Evolutionary conservation across 768 basidiomycete genomes (phyloP).

Genomic region (Suillus discolor): DNA sequence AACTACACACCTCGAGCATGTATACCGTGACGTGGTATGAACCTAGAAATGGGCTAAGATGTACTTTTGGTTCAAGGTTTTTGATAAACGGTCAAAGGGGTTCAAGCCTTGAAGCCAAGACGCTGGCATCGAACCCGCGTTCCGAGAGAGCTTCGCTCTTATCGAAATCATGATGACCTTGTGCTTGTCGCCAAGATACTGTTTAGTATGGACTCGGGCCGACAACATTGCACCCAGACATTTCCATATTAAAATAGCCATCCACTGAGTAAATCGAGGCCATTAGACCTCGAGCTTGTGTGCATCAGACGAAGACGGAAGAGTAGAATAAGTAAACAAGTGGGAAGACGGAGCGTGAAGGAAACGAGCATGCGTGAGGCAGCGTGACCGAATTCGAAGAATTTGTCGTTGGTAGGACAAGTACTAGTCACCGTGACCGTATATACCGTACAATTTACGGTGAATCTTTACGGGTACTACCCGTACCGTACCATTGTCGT

Average conservation of each 20-base stretch:
- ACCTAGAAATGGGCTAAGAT: no score
- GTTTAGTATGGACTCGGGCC: slow-evolving; percentile 47
- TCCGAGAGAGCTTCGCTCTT: slow-evolving; percentile 43
- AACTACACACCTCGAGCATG: no score
- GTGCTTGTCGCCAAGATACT: slow-evolving; percentile 42
- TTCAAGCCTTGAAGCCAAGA: no score
- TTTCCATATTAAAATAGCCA: slow-evolving; percentile 60
- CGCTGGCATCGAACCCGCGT: slow-evolving; percentile 28
- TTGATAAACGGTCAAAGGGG: no score
- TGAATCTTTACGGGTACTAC: no score
- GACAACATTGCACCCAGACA: slow-evolving; percentile 42
- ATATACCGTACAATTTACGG: no score
- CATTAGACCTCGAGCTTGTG: slow-evolving; percentile 49
- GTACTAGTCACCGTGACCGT: no score
- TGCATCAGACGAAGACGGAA: slow-evolving; percentile 57
- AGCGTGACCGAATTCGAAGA: slow-evolving; percentile 51
- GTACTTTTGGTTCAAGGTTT: no score
- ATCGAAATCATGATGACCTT: slow-evolving; percentile 34
- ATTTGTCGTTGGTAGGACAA: slow-evolving; percentile 38
- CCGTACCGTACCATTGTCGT: no score
- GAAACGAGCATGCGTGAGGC: slow-evolving; percentile 47
- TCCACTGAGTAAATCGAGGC: slow-evolving; percentile 46
- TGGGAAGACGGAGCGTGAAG: slow-evolving; percentile 51
- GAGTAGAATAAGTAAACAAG: slow-evolving; percentile 61
- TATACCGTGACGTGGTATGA: no score